Evolutionary conservation across 1,139 yeast species (phyloP), one percentile per base, ranked within the genome.

Genomic region (Debaryomycetaceae sp.): DNA sequence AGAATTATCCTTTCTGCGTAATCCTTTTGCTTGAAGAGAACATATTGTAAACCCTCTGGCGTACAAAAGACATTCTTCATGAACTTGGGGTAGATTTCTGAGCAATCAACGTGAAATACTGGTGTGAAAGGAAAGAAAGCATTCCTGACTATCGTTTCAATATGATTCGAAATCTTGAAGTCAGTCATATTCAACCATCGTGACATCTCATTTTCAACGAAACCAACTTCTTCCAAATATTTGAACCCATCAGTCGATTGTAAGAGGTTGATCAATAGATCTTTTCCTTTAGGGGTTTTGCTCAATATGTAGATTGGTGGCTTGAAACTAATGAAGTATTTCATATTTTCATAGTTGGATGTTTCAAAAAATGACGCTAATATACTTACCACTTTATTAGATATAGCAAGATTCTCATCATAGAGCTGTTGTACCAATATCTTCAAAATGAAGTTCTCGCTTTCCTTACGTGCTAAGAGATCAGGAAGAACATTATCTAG

Each of bases 1-100:
- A 49, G 39, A 1, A 68, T 49, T 5, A 70, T 45, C 9, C 52
- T 52, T 23, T 66, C 68, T 5, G 72, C 50, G 45, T 61, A 68
- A 6, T 52, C 49, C 24, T 62, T 55, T 22, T 60, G 61, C 37
- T 58, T 52, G 33, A 55, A 60, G 61, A 60, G 52, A 72, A 68
- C 47, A 60, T 72, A 30, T 54, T 54, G 31, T 42, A 87, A 74
- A 0, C 98, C 98, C 49, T 87, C 95, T 48, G 81, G 87, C 0
- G 97, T 88, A 43, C 85, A 78, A 0, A 90, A 84, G 41, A 91
- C 67, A 54, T 85, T 87, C 39, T 89, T 88, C 61, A 88, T 88
- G 55, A 91, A 87, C 58, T 88, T 43, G 4, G 41, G 89, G 11
- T 80, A 67, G 1, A 91, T 89, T n/a, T 71, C 54, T 9, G 43